Evolutionary conservation across 495 filamentous ascomycete species (phyloP).

Genomic region (Alectoria sarmentosa): DNA sequence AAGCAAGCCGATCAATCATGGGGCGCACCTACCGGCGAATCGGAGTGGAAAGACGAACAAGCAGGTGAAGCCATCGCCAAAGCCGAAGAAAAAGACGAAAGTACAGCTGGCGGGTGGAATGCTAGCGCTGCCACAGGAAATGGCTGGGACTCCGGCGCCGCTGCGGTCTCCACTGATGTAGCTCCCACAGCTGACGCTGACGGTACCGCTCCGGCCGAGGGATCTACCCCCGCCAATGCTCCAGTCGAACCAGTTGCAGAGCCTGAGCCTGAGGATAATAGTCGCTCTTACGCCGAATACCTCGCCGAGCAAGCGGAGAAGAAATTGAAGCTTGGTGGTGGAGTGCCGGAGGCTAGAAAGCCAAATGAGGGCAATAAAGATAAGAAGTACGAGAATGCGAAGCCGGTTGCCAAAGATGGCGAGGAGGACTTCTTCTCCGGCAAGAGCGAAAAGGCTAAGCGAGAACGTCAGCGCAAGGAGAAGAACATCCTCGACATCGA

Average conservation of each 20-base stretch:
- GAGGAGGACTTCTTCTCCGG: constrained; percentile 71
- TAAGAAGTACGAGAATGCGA: constrained; percentile 89
- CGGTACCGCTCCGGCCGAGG: constrained; percentile 30
- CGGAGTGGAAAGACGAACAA: constrained; percentile 80
- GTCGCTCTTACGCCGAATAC: constrained; percentile 81
- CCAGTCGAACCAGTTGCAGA: constrained; percentile 22
- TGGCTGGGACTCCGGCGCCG: constrained; percentile 25
- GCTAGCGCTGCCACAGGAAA: constrained; percentile 15
- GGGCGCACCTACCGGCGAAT: constrained; percentile 73
- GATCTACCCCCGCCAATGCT: constrained; percentile 23
- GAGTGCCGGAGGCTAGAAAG: constrained; percentile 62
- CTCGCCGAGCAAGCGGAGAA: constrained; percentile 80
- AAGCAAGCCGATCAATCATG: constrained; percentile 91
- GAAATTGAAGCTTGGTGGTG: constrained; percentile 60
- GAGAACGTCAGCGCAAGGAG: constrained; percentile 83
- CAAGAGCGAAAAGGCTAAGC: constrained; percentile 70
- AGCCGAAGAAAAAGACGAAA: constrained; percentile 59
- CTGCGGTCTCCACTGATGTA: constrained; percentile 28
- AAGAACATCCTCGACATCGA: constrained; percentile 88
- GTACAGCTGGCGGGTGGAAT: constrained; percentile 28
- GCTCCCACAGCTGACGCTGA: constrained; percentile 35
- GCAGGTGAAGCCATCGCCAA: constrained; percentile 81
- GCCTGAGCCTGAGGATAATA: constrained; percentile 75
- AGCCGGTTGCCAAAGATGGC: constrained; percentile 64
- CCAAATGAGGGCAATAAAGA: constrained; percentile 86